phyloP scores from a whole-genome alignment of 768 basidiomycete genomes.

The Russula sp. region DNA sequence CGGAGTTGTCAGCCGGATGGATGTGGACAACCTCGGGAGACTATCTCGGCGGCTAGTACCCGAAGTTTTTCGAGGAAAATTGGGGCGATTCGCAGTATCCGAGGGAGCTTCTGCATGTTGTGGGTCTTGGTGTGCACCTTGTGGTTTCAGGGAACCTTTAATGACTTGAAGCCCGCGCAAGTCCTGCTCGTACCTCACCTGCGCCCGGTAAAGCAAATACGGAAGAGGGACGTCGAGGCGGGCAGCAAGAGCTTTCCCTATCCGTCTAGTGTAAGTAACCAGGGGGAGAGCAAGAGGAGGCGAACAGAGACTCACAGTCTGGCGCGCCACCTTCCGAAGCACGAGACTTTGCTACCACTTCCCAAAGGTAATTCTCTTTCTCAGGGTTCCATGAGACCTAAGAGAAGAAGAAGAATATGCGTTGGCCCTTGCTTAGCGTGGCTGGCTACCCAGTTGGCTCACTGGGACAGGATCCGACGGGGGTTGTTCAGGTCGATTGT shows the following conservation, averaged over 20 bases:
- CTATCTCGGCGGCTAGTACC: conserved; percentile 15
- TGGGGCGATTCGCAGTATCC: conserved; percentile 15
- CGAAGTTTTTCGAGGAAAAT: conserved; percentile 19
- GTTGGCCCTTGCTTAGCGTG: background rate
- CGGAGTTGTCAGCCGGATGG: conserved; percentile 45
- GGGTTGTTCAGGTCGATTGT: conserved; percentile 66
- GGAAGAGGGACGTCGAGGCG: conserved; percentile 78
- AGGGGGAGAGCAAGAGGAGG: conserved; percentile 1
- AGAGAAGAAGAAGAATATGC: background rate
- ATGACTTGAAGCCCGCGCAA: conserved; percentile 71
- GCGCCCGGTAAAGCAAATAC: conserved; percentile 77
- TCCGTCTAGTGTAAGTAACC: background rate
- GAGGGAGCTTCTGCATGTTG: conserved; percentile 2
- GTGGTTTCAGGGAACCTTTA: conserved; percentile 50
- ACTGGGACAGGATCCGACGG: conserved; percentile 62
- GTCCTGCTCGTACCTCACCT: conserved; percentile 80
- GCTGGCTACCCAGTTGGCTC: conserved; percentile 26
- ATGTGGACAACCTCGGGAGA: conserved; percentile 31
- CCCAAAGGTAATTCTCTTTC: conserved; percentile 82
- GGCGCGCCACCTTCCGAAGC: conserved; percentile 64
- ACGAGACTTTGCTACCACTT: conserved; percentile 74
- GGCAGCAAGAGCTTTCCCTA: conserved; percentile 79
- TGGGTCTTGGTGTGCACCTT: conserved; percentile 32
- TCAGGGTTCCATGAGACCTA: conserved; percentile 83
- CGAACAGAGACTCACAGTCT: conserved; percentile 53